Evolutionary conservation across 1,284 basidiomycete genomes (phyloP).

Genomic region (Moesziomyces parantarcticus): DNA sequence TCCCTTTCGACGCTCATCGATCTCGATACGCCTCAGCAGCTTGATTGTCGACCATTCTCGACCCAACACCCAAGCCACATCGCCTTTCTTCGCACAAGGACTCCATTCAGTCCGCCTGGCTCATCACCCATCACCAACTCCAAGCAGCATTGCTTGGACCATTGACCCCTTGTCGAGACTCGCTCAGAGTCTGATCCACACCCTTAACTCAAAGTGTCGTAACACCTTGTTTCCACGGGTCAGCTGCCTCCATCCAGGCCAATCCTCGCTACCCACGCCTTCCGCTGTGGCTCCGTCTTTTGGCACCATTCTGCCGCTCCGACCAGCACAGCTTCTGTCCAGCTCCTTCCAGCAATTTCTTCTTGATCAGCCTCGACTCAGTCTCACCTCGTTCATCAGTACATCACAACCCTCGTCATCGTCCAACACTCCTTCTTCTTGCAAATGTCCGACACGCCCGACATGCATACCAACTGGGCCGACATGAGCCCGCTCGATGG

Average conservation of each 20-base stretch:
- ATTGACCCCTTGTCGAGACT: not conserved
- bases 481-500: constrained; percentile 17
- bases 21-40: not conserved
- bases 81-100: constrained; percentile 1
- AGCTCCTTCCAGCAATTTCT: not conserved
- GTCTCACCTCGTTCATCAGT: not conserved
- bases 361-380: not conserved
- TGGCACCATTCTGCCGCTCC: constrained; percentile 37
- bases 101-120: constrained; percentile 18
- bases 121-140: not conserved
- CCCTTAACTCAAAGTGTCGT: not conserved
- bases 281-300: constrained; percentile 7
- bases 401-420: not conserved
- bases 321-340: constrained; percentile 1
- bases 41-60: constrained; percentile 40
- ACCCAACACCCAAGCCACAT: not conserved
- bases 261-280: constrained; percentile 3
- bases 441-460: constrained; percentile 14
- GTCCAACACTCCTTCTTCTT: not conserved
- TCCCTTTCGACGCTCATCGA: not conserved
- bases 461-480: constrained; percentile 22
- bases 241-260: constrained; percentile 30
- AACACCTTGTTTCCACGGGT: not conserved
- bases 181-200: not conserved
- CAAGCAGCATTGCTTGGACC: not conserved